These are phyloP conservation scores for Fusarium pilosicola DNA, from an alignment of 2,329 filamentous ascomycete species.

Conservation along the genomic window DNA sequence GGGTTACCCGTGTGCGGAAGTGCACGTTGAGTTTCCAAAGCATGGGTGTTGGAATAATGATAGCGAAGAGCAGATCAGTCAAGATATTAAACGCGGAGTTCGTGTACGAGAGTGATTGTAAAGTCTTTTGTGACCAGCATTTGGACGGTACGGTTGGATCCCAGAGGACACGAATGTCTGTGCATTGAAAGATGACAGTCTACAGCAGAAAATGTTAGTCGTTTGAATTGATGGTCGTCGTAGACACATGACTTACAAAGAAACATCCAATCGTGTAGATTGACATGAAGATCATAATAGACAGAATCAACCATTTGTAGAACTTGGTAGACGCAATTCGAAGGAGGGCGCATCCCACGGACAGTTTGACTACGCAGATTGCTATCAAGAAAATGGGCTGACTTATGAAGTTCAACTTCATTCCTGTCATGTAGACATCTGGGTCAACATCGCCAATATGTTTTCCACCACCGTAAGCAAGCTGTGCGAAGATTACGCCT, in stretches of 20 bases:
- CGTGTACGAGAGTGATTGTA: constrained; percentile 56
- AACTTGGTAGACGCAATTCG: constrained; percentile 52
- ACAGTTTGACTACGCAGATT: constrained; percentile 55
- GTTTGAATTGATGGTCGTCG: fast-evolving
- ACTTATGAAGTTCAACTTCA: constrained; percentile 55
- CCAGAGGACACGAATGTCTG: constrained; percentile 57
- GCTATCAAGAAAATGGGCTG: constrained; percentile 57
- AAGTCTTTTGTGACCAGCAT: constrained; percentile 54
- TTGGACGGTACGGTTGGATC: constrained; percentile 50
- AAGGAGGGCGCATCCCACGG: constrained; percentile 54
- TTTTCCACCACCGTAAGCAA: constrained; percentile 56
- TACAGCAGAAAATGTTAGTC: background rate
- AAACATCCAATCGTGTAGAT: constrained; percentile 49
- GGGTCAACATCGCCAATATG: constrained; percentile 56
- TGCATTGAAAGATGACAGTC: constrained; percentile 60
- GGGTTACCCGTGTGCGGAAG: constrained; percentile 51
- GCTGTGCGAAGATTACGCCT: constrained; percentile 52
- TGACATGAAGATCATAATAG: constrained; percentile 51
- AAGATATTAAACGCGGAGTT: constrained; percentile 51
- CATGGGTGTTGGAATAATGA: constrained; percentile 51
- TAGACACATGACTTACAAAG: constrained; percentile 43
- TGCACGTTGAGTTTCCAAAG: constrained; percentile 55
- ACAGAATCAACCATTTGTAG: constrained; percentile 50
- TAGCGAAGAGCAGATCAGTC: constrained; percentile 53
- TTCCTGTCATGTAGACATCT: constrained; percentile 48